Base-by-base conservation (phyloP, 352 stramenopile species). In the Phytopythium ostracodes region DNA sequence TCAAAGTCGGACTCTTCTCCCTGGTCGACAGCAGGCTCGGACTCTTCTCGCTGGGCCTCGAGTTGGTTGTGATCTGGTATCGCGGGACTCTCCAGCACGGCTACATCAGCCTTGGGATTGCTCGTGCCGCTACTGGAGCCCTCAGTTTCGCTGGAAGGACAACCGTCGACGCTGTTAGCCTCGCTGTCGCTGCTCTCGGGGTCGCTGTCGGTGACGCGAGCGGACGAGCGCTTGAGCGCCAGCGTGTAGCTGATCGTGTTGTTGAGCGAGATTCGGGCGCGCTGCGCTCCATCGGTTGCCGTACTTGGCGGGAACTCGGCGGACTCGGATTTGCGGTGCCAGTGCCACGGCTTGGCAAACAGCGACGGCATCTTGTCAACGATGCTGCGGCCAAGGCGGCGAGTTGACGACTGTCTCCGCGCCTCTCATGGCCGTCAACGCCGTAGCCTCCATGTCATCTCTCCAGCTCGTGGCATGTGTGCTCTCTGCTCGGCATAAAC, bases 1-100 rank as follows among this genome's bases (percentile, higher is more conserved):
- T 76, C 68, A 20, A 68, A 73, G 7, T 75, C 70, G 12, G 65
- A 43, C 25, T 62, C 60, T n/a, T 68, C 58, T 8, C 33, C 61
- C 25, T 42, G 24, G 12, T 66, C 49, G n/a, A n/a, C n/a, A n/a
- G n/a, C n/a, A 22, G 56, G 43, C 9, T 53, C 55, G 43, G 29
- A 35, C 8, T 56, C 59, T 1, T 58, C 50, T 2, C 60, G 51
- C 25, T 22, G 54, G 6, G 20, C 20, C 24, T 49, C 53, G n/a
- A 24, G 22, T 11, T 42, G 9, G 4, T 2, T 20, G 31, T 49
- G 31, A 5, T 33, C 33, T 11, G n/a, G 14, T 18, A 7, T 9
- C 1, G 50, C 14, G 15, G 25, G 27, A 25, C 9, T 36, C 49
- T 15, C 49, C 1, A 25, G 12, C 17, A 35, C 11, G 18, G 31